phyloP scores from a whole-genome alignment of 2,329 filamentous ascomycete species.

The Xylaria sp. region DNA sequence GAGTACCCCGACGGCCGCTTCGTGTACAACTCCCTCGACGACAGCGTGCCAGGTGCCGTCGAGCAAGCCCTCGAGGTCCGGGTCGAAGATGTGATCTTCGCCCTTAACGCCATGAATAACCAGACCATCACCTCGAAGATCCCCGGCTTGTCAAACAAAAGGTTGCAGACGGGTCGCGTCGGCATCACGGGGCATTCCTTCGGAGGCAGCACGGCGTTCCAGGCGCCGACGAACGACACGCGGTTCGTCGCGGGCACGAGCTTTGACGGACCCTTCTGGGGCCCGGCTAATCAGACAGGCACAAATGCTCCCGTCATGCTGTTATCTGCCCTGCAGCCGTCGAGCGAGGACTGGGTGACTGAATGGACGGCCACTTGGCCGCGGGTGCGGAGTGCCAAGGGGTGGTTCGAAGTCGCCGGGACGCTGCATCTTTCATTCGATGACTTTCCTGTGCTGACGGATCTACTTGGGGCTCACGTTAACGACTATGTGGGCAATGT shows the following conservation, averaged over 20 bases:
- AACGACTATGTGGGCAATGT: conserved; percentile 14
- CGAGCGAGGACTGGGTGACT: neutral
- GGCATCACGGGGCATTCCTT: conserved; percentile 26
- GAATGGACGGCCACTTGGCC: conserved; percentile 22
- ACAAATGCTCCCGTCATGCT: conserved; percentile 15
- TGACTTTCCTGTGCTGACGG: conserved; percentile 15
- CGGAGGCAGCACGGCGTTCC: conserved; percentile 22
- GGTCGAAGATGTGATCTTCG: conserved; percentile 23
- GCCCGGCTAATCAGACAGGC: conserved; percentile 17
- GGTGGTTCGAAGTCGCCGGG: conserved; percentile 20
- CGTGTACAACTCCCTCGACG: conserved; percentile 14
- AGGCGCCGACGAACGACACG: conserved; percentile 23
- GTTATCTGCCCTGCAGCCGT: conserved; percentile 16
- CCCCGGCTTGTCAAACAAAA: neutral
- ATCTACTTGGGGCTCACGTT: conserved; percentile 6
- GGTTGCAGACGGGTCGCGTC: conserved; percentile 12
- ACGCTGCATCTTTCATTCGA: conserved; percentile 24
- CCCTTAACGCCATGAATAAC: conserved; percentile 22
- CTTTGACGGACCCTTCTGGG: conserved; percentile 28
- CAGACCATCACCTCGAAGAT: conserved; percentile 18
- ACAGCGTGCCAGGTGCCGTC: neutral
- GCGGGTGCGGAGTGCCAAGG: conserved; percentile 15
- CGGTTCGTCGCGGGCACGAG: conserved; percentile 23
- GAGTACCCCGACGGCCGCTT: conserved; percentile 30
- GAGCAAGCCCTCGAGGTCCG: conserved; percentile 13